phyloP scores from a whole-genome alignment of 2,329 filamentous ascomycete species.

The Zymoseptoria ardabiliae region DNA sequence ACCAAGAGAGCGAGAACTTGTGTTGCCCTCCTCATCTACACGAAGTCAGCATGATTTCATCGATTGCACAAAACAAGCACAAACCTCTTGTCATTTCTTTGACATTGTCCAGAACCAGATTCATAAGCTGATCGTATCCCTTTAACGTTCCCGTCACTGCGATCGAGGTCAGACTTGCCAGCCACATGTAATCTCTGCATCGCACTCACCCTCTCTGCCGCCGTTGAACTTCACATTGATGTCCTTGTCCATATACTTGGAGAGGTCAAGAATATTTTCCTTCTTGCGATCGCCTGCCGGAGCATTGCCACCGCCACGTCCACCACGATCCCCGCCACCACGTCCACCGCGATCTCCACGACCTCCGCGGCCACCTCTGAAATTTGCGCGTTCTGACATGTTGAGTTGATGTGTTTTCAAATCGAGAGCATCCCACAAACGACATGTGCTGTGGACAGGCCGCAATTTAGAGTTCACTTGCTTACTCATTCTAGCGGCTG shows the following conservation, averaged over 20 bases:
- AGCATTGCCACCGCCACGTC: conserved; percentile 27
- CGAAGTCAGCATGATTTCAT: conserved; percentile 4
- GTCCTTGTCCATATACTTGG: conserved; percentile 95
- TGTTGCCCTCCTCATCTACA: conserved; percentile 86
- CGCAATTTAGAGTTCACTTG: not conserved
- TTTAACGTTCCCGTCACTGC: conserved; percentile 82
- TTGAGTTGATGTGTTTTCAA: conserved; percentile 4
- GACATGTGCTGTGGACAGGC: not conserved
- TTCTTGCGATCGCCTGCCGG: conserved; percentile 63
- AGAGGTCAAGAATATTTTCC: conserved; percentile 93
- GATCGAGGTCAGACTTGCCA: not conserved
- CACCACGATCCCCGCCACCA: conserved; percentile 19
- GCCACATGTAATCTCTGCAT: conserved; percentile 1
- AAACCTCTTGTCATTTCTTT: conserved; percentile 81
- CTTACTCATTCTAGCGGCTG: not conserved
- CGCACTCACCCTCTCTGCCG: conserved; percentile 66
- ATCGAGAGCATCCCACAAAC: not conserved
- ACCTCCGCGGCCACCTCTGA: conserved; percentile 40
- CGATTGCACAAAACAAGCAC: conserved; percentile 17
- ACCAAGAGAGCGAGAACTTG: conserved; percentile 70
- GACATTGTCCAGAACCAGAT: conserved; percentile 90
- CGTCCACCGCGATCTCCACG: conserved; percentile 38
- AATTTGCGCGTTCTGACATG: conserved; percentile 52
- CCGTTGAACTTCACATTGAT: conserved; percentile 96
- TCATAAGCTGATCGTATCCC: conserved; percentile 96